Evolutionary conservation across 1,284 basidiomycete species (phyloP).

Genomic region (Neolentinus lepideus): DNA sequence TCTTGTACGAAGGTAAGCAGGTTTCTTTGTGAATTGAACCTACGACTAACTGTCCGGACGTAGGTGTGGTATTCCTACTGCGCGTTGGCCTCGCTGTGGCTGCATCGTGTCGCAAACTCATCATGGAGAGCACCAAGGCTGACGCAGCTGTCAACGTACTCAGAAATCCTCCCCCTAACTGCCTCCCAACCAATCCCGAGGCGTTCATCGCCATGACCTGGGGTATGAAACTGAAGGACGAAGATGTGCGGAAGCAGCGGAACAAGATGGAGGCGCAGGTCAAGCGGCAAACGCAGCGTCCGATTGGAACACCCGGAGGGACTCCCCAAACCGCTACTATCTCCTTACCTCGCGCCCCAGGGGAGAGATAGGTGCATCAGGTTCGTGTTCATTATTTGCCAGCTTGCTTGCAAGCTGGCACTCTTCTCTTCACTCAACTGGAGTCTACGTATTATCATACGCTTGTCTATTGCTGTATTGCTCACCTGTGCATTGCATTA

Average conservation of each 20-base stretch:
- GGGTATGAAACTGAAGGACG: constrained; percentile 73
- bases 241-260: constrained; percentile 72
- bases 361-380: not conserved
- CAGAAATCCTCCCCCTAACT: constrained; percentile 41
- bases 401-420: not conserved
- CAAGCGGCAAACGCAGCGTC: constrained; percentile 47
- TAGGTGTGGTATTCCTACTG: constrained; percentile 77
- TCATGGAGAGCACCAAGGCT: constrained; percentile 45
- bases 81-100: constrained; percentile 76
- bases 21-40: not conserved
- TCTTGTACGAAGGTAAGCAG: constrained; percentile 72
- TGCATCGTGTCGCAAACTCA: constrained; percentile 50
- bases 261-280: constrained; percentile 63
- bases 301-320: constrained; percentile 13
- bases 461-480: not conserved
- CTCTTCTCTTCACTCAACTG: not conserved
- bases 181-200: constrained; percentile 52
- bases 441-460: not conserved
- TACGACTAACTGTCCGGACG: constrained; percentile 1
- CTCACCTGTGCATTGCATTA: not conserved
- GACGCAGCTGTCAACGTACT: constrained; percentile 44
- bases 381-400: not conserved
- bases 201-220: constrained; percentile 56
- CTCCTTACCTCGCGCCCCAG: not conserved
- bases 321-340: constrained; percentile 12